Evolutionary conservation across 306 rosid species (phyloP), one percentile per base, ranked within the genome.

Genomic region (Dalbergia oliveri): DNA sequence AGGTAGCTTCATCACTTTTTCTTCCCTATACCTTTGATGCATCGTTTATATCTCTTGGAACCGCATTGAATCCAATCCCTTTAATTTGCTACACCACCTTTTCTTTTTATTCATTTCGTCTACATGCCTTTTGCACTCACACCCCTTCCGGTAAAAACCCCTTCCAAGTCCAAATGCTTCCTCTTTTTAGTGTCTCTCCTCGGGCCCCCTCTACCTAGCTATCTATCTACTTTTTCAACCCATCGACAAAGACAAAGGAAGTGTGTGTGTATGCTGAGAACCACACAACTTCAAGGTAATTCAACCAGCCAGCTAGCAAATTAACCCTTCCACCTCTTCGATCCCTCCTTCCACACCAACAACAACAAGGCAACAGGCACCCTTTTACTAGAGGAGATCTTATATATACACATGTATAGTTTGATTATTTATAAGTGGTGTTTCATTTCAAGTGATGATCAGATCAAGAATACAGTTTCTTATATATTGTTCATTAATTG

Each of bases 81-180:
- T 50, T 45, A 72, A 56, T 72, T 65, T 64, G 39, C 54, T 72
- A 49, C 62, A 61, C 53, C 66, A 14, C 60, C 67, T 83, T 65
- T 66, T 83, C 77, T 69, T 75, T 71, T 35, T 31, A 70, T 72
- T 80, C 44, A 72, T 77, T 77, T 82, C 77, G 57, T 66, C 34
- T 37, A 58, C 41, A 63, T 50, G 66, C 87, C 74, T 85, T 81
- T 80, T 86, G 86, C 86, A 74, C 79, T 80, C 81, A 78, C 70
- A 62, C 79, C 64, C 66, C 71, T 79, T 76, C 71, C 82, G 57
- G 76, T 54, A 78, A 86, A 80, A 76, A 51, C 79, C 66, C 69
- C 26, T 81, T 11, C 81, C 41, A 37, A 37, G 33, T 74, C 34
- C 82, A 57, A 79, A 72, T 76, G 67, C 37, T 11, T 18, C 13